A percentile compares a stretch with the other conserved stretches of the same genome.
Evolutionary conservation across 1,284 basidiomycete genomes (phyloP).

Genomic region (Xanthoconium separans): DNA sequence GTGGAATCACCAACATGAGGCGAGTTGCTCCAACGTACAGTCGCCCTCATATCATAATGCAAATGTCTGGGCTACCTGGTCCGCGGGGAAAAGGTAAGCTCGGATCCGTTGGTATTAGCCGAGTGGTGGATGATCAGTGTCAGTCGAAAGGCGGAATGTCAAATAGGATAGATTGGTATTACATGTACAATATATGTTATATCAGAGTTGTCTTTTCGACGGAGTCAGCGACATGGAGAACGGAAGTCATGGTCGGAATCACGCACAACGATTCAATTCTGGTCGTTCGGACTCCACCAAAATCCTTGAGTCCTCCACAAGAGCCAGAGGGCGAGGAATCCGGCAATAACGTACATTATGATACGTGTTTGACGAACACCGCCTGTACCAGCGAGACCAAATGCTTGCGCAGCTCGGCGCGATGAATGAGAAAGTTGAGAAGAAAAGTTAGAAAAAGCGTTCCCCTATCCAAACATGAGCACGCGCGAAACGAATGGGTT

Average conservation of each 20-base stretch:
- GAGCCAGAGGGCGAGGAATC: conserved; percentile 44
- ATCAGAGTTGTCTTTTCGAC: neutral
- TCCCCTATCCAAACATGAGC: conserved; percentile 42
- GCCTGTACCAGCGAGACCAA: conserved; percentile 59
- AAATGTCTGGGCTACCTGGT: neutral
- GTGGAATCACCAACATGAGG: neutral
- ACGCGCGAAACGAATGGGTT: neutral
- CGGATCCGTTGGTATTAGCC: no score
- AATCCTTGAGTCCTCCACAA: conserved; percentile 35
- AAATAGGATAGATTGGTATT: neutral
- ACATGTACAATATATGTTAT: conserved; percentile 4
- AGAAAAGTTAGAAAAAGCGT: conserved; percentile 65
- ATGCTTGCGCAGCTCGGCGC: conserved; percentile 64
- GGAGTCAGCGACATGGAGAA: neutral
- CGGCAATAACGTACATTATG: conserved; percentile 55
- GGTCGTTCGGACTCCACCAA: conserved; percentile 27
- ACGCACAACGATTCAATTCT: conserved; percentile 19
- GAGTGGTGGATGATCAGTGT: no score
- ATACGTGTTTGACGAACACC: conserved; percentile 62
- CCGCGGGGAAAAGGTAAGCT: no score
- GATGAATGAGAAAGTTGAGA: conserved; percentile 61
- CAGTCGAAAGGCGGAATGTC: no score
- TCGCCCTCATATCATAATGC: neutral
- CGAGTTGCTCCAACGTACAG: neutral
- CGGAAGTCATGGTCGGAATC: neutral